These are phyloP conservation scores for Kalanchoe fedtschenkoi DNA, from an alignment of 164 flowering plant genomes.

Conservation along the genomic window DNA sequence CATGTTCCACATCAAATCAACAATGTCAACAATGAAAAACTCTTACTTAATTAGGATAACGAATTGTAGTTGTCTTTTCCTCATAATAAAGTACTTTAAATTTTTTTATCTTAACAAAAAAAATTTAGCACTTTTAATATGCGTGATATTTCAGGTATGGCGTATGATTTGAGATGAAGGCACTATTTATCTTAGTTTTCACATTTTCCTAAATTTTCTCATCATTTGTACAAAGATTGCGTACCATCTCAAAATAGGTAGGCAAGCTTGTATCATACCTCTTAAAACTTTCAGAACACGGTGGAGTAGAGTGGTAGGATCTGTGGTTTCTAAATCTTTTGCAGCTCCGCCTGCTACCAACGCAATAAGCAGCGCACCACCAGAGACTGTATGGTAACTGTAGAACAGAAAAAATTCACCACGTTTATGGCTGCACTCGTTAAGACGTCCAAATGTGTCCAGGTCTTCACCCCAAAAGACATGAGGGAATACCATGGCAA, in stretches of 20 bases:
- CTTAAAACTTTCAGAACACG: constrained; percentile 62
- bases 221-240: not conserved
- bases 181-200: too few species aligned
- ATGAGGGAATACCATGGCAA: constrained; percentile 83
- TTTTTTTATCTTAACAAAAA: too few species aligned
- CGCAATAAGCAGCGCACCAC: constrained; percentile 76
- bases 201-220: too few species aligned
- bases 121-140: too few species aligned
- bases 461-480: constrained; percentile 92
- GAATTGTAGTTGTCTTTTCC: too few species aligned
- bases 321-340: constrained; percentile 51
- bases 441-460: constrained; percentile 85
- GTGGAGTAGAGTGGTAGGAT: constrained; percentile 47
- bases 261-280: constrained; percentile 34
- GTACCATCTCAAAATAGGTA: not conserved
- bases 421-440: constrained; percentile 32
- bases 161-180: too few species aligned
- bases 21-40: too few species aligned
- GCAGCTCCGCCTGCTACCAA: constrained; percentile 98
- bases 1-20: too few species aligned
- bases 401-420: constrained; percentile 92
- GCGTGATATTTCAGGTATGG: too few species aligned
- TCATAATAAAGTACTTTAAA: too few species aligned
- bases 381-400: constrained; percentile 85
- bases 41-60: too few species aligned